Evolutionary conservation across 1,284 basidiomycete genomes (phyloP).

Genomic region (Moesziomyces aphidis): DNA sequence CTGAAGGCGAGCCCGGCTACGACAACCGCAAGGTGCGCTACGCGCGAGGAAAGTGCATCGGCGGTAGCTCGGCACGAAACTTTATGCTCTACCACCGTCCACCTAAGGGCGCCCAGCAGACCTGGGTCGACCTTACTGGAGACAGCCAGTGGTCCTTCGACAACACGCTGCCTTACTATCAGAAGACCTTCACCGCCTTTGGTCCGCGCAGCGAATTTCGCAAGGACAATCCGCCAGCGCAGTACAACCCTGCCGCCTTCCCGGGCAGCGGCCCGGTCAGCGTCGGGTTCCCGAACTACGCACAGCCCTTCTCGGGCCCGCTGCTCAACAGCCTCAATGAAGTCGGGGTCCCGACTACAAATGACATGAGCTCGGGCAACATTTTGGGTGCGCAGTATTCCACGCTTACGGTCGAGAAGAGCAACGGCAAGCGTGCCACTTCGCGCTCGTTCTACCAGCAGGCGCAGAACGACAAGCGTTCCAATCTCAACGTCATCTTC

Average conservation of each 20-base stretch:
- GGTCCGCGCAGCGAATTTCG: conserved; percentile 33
- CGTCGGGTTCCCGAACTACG: conserved; percentile 52
- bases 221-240: conserved; percentile 37
- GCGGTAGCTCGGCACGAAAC: conserved; percentile 48
- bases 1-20: conserved; percentile 44
- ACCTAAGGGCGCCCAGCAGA: conserved; percentile 28
- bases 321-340: conserved; percentile 46
- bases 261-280: conserved; percentile 34
- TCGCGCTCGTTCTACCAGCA: conserved; percentile 52
- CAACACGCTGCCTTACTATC: conserved; percentile 40
- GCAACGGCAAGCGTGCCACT: conserved; percentile 37
- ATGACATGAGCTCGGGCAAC: conserved; percentile 58
- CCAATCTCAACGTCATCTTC: conserved; percentile 62
- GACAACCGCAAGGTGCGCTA: conserved; percentile 44
- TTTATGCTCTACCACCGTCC: conserved; percentile 58
- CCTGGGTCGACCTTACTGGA: conserved; percentile 50
- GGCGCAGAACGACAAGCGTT: conserved; percentile 21
- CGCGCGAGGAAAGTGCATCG: conserved; percentile 55
- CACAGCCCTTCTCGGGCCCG: conserved; percentile 49
- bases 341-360: conserved; percentile 40
- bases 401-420: conserved; percentile 37
- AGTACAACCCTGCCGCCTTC: conserved; percentile 48
- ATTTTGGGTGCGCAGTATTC: conserved; percentile 64
- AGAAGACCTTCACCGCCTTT: conserved; percentile 43
- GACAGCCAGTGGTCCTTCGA: conserved; percentile 48